Evolutionary conservation across 2,329 filamentous ascomycete species (phyloP).

Genomic region (Grosmannia penicillata): DNA sequence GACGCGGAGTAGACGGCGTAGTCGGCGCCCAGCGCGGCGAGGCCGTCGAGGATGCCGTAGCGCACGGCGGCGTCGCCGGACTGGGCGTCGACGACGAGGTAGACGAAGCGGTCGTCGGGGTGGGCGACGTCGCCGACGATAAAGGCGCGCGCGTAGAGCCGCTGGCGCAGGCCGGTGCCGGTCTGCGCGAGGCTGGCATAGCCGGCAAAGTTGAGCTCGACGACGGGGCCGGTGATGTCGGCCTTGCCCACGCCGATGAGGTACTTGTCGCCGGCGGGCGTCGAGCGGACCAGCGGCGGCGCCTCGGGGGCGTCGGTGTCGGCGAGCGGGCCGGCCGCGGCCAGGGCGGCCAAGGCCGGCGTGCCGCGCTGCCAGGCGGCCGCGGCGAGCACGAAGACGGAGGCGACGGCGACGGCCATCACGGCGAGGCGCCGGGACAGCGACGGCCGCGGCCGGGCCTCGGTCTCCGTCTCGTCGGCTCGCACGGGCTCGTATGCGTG

Average conservation of each 20-base stretch:
- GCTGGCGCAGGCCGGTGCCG: conserved; percentile 72
- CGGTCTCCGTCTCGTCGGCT: neutral
- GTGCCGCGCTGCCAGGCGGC: conserved; percentile 13
- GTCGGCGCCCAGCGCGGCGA: conserved; percentile 52
- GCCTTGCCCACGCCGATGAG: conserved; percentile 41
- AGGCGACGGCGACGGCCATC: conserved; percentile 16
- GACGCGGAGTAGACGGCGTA: conserved; percentile 63
- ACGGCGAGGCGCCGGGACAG: conserved; percentile 13
- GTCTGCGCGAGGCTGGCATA: conserved; percentile 78
- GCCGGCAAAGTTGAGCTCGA: conserved; percentile 82
- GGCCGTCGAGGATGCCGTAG: conserved; percentile 68
- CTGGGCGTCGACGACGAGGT: conserved; percentile 75
- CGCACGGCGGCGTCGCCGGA: conserved; percentile 81
- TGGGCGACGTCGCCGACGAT: conserved; percentile 58
- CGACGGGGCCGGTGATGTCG: conserved; percentile 58
- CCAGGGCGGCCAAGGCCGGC: no score
- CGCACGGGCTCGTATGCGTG: no score
- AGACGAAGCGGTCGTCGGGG: conserved; percentile 62
- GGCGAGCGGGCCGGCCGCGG: no score
- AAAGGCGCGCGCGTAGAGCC: conserved; percentile 79
- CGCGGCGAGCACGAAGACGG: conserved; percentile 19
- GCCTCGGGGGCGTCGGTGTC: neutral
- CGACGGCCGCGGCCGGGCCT: neutral
- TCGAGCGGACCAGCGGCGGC: conserved; percentile 10
- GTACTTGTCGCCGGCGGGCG: conserved; percentile 24